These are phyloP conservation scores for Fonsecaea erecta DNA, from an alignment of 2,329 filamentous ascomycete genomes.

Conservation along the genomic window DNA sequence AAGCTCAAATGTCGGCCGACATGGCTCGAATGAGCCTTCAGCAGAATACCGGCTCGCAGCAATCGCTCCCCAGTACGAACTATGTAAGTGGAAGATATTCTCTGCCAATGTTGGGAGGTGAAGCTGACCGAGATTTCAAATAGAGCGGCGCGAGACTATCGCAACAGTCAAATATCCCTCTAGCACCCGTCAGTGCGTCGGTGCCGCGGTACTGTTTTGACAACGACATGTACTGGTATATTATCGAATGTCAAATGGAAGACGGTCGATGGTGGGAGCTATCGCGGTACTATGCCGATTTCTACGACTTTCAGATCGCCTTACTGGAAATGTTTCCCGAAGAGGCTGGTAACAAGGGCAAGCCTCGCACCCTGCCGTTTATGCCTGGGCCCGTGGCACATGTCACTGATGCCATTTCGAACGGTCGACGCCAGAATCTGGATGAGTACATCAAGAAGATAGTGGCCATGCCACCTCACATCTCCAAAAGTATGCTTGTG, in stretches of 20 bases:
- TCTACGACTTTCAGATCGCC: conserved; percentile 98
- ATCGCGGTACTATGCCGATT: conserved; percentile 95
- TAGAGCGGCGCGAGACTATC: conserved; percentile 47
- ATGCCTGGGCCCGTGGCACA: conserved; percentile 98
- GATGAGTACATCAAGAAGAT: conserved; percentile 96
- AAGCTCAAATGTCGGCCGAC: conserved; percentile 67
- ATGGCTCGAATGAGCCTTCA: conserved; percentile 81
- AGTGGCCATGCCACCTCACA: conserved; percentile 79
- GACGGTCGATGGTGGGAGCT: conserved; percentile 92
- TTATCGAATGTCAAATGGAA: conserved; percentile 88
- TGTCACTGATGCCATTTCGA: conserved; percentile 96
- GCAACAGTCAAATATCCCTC: conserved; percentile 56
- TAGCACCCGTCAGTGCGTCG: conserved; percentile 78
- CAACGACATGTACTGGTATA: conserved; percentile 98
- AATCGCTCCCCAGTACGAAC: conserved; percentile 34
- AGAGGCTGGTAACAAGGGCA: conserved; percentile 84
- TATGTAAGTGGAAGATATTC: conserved; percentile 37
- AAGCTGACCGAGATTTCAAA: conserved; percentile 48
- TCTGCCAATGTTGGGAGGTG: conserved; percentile 29
- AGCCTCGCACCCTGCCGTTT: conserved; percentile 84
- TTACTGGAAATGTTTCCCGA: conserved; percentile 88
- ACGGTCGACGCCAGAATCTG: conserved; percentile 86
- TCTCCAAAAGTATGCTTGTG: conserved; percentile 81
- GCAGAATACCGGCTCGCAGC: conserved; percentile 48
- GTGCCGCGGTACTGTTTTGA: conserved; percentile 95